These are phyloP conservation scores for Suhomyces bokatorum DNA, from an alignment of 1,139 yeast genomes.

Conservation along the genomic window DNA sequence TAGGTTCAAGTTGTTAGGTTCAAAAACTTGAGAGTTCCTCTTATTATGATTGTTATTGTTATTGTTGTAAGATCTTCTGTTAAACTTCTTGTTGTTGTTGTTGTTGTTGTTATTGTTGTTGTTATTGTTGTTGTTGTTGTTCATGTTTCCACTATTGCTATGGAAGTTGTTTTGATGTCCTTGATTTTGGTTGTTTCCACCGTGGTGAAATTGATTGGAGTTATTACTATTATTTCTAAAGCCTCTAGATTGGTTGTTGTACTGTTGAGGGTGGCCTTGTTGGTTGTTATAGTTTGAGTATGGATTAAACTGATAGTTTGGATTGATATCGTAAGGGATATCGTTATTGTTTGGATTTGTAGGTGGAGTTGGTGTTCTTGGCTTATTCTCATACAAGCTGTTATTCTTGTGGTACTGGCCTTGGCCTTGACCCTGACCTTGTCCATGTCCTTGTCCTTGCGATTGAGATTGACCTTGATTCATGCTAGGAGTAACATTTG, in stretches of 20 bases:
- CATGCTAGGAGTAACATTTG: conserved; percentile 12
- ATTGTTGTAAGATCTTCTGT: conserved; percentile 9
- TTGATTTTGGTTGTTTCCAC: conserved; percentile 10
- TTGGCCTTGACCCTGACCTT: conserved; percentile 6
- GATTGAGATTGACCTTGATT: conserved; percentile 9
- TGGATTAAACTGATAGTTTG: conserved; percentile 15
- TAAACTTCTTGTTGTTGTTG: conserved; percentile 8
- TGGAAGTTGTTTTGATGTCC: conserved; percentile 15
- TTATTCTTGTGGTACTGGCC: conserved; percentile 12
- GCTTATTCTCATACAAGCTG: conserved; percentile 18
- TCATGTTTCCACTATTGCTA: conserved; percentile 5
- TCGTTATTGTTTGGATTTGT: conserved; percentile 13
- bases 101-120: conserved; percentile 2
- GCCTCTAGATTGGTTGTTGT: conserved; percentile 5
- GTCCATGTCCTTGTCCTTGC: conserved; percentile 7
- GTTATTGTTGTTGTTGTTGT: conserved; percentile 12
- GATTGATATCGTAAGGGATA: conserved; percentile 15
- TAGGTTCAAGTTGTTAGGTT: conserved; percentile 17
- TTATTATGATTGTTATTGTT: conserved; percentile 13
- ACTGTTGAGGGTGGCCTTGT: conserved; percentile 9
- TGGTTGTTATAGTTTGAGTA: conserved; percentile 12
- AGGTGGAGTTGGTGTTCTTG: conserved; percentile 34
- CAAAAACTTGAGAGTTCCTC: conserved; percentile 20
- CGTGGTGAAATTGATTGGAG: conserved; percentile 14
- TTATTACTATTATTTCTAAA: conserved; percentile 14